Percentiles rank a stretch among this genome's conserved stretches.
phyloP scores from a whole-genome alignment of 768 basidiomycete genomes.

The Tylopilus felleus region DNA sequence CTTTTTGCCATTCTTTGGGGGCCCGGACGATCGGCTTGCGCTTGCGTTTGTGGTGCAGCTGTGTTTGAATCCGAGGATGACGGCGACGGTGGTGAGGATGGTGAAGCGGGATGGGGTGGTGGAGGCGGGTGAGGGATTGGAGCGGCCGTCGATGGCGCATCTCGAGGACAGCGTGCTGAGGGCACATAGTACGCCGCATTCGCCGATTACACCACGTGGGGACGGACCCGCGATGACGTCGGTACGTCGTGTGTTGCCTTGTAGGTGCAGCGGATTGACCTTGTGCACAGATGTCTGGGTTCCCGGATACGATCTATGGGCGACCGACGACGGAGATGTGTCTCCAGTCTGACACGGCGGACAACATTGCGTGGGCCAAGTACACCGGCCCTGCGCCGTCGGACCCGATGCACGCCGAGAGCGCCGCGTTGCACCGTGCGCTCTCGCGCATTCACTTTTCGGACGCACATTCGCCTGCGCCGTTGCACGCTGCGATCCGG shows the following conservation, averaged over 20 bases:
- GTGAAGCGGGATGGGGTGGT: constrained; percentile 42
- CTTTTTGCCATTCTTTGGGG: constrained; percentile 91
- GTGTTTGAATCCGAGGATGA: constrained; percentile 62
- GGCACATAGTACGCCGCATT: neutral
- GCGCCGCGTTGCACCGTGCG: constrained; percentile 28
- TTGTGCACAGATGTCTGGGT: constrained; percentile 30
- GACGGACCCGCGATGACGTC: neutral
- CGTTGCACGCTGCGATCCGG: constrained; percentile 53
- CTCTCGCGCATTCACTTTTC: constrained; percentile 62
- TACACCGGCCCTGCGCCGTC: constrained; percentile 32
- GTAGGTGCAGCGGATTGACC: too few relatives aligned
- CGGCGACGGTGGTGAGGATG: constrained; percentile 74
- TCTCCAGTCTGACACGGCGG: constrained; percentile 80
- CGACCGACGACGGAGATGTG: constrained; percentile 58
- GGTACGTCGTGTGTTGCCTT: constrained; percentile 10
- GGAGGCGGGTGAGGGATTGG: constrained; percentile 15
- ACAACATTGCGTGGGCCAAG: constrained; percentile 69
- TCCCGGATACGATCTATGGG: constrained; percentile 72
- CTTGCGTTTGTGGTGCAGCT: constrained; percentile 83
- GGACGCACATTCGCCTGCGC: constrained; percentile 50
- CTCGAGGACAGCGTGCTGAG: constrained; percentile 2
- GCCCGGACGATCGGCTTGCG: constrained; percentile 87
- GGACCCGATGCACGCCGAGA: neutral
- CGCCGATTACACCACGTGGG: neutral
- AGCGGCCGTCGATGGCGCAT: constrained; percentile 25